Evolutionary conservation across 2,329 filamentous ascomycete genomes (phyloP).

Genomic region (Corynespora cassiicola): DNA sequence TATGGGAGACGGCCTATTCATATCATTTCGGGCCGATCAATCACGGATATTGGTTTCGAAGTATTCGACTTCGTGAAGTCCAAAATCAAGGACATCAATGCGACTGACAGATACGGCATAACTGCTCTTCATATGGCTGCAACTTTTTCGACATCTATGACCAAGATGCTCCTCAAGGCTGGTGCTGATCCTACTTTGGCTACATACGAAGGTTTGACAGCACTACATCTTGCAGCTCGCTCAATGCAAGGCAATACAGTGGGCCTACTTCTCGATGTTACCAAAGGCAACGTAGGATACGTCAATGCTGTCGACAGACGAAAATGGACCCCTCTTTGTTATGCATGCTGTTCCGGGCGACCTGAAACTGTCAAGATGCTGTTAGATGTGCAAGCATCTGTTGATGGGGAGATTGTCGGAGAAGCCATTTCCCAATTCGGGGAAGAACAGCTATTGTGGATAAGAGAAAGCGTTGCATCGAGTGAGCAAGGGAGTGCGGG

Average conservation of each 20-base stretch:
- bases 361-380: constrained; percentile 15
- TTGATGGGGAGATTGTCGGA: background rate
- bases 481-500: too few species aligned
- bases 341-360: constrained; percentile 19
- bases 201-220: constrained; percentile 44
- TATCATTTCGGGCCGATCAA: constrained; percentile 3
- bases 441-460: constrained; percentile 1
- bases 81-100: constrained; percentile 5
- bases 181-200: constrained; percentile 43
- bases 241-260: constrained; percentile 43
- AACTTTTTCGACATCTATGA: constrained; percentile 19
- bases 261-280: constrained; percentile 24
- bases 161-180: constrained; percentile 40
- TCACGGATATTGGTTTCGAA: background rate
- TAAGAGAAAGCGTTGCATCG: constrained; percentile 1
- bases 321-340: constrained; percentile 14
- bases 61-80: constrained; percentile 12
- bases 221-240: constrained; percentile 50
- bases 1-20: constrained; percentile 29
- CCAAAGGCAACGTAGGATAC: too few species aligned
- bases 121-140: constrained; percentile 21
- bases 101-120: constrained; percentile 11
- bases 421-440: too few species aligned
- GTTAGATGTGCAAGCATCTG: constrained; percentile 16
- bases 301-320: constrained; percentile 11